Evolutionary conservation across 495 filamentous ascomycete genomes (phyloP).

Genomic region (Entonaema liquescens): DNA sequence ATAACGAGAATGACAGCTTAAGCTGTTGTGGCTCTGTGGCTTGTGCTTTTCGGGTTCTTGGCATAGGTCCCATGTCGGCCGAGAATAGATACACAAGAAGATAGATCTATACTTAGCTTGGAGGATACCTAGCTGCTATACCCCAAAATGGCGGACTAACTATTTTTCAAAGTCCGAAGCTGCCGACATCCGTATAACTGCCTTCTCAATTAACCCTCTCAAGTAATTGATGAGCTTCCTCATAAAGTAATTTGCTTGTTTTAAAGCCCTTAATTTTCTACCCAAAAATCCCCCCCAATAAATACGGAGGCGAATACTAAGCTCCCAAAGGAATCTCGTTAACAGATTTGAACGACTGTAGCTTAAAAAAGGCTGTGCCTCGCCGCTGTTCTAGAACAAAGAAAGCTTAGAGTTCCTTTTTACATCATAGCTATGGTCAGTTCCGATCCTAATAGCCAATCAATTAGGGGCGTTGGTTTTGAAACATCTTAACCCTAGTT

Average conservation of each 20-base stretch:
- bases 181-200: background rate
- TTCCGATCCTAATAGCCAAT: slow-evolving; percentile 18
- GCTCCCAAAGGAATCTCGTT: background rate
- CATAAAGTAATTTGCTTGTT: background rate
- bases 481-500: slow-evolving; percentile 9
- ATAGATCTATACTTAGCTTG: slow-evolving; percentile 3
- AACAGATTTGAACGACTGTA: background rate
- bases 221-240: background rate
- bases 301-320: slow-evolving; percentile 18
- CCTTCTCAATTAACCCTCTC: background rate
- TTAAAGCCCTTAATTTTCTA: slow-evolving; percentile 29
- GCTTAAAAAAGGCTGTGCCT: background rate
- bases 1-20: background rate
- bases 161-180: background rate
- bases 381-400: slow-evolving; percentile 3
- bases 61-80: too few relatives aligned
- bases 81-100: too few relatives aligned
- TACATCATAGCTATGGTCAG: background rate
- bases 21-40: background rate
- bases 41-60: background rate
- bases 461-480: slow-evolving; percentile 22
- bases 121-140: background rate
- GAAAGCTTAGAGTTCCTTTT: background rate
- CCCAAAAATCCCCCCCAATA: slow-evolving; percentile 20
- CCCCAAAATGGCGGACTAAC: background rate